Conservation (phyloP, 177 flowering plant genomes). For the Vitis hybrid region DNA sequence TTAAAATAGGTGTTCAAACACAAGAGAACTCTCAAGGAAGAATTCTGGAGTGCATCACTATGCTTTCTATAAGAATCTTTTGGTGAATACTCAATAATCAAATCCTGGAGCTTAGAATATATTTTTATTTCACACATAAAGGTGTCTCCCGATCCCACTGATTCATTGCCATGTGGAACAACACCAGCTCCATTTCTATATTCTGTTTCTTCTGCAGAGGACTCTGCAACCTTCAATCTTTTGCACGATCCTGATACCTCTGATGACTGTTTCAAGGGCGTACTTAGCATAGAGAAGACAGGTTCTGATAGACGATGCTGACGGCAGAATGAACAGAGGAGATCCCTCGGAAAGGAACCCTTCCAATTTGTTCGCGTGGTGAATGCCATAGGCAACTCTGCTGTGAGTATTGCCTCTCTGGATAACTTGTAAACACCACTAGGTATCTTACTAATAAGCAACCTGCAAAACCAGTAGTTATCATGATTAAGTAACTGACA, state of each 20-base stretch:
- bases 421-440: conserved; percentile 80
- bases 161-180: conserved; percentile 20
- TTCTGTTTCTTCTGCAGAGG: conserved; percentile 24
- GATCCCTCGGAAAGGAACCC: conserved; percentile 79
- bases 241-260: conserved; percentile 31
- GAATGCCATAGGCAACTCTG: conserved; percentile 71
- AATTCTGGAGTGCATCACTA: conserved; percentile 65
- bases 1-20: conserved; percentile 64
- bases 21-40: conserved; percentile 63
- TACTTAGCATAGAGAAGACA: conserved; percentile 32
- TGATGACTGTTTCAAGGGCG: conserved; percentile 22
- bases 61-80: conserved; percentile 57
- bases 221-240: conserved; percentile 33
- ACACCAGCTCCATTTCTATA: conserved; percentile 19
- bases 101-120: conserved; percentile 46
- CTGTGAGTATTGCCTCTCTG: conserved; percentile 71
- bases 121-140: conserved; percentile 69
- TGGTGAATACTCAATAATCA: conserved; percentile 56
- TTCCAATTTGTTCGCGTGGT: conserved; percentile 81
- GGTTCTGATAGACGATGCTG: conserved; percentile 81
- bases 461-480: conserved; percentile 41
- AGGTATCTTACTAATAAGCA: conserved; percentile 68
- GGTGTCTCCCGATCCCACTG: conserved; percentile 20
- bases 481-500: conserved; percentile 1
- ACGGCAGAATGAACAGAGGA: conserved; percentile 77